Evolutionary conservation across 768 basidiomycete species (phyloP).

Genomic region (Cyclocybe aegerita): DNA sequence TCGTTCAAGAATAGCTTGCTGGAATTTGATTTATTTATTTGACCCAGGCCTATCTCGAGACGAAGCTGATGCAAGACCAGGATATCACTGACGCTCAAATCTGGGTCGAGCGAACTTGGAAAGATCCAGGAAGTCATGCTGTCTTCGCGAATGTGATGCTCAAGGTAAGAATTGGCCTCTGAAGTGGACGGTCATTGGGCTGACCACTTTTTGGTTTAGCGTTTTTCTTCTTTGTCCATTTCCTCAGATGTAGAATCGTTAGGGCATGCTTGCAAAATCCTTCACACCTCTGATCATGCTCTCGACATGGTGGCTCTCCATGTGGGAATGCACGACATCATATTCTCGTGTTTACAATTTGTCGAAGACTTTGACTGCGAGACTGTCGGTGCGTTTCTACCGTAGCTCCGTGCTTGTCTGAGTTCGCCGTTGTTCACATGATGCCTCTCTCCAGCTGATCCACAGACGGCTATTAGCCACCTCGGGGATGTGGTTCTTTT

Average conservation of each 20-base stretch:
- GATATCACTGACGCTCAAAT: conserved; percentile 31
- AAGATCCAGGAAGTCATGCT: conserved; percentile 56
- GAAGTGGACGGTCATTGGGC: background rate
- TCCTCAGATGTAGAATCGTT: conserved; percentile 66
- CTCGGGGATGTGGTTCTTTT: conserved; percentile 81
- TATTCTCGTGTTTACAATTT: conserved; percentile 60
- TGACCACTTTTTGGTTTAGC: conserved; percentile 35
- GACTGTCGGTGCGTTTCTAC: conserved; percentile 60
- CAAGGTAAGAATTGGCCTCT: conserved; percentile 41
- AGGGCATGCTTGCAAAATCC: conserved; percentile 66
- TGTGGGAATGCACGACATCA: conserved; percentile 59
- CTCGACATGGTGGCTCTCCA: conserved; percentile 74
- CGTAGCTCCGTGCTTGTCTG: background rate
- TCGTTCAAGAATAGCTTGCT: background rate
- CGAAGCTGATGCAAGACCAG: conserved; percentile 54
- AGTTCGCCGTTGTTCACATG: background rate
- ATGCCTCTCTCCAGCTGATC: conserved; percentile 56
- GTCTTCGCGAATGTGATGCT: conserved; percentile 54
- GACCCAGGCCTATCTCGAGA: conserved; percentile 54
- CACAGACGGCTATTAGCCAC: conserved; percentile 78
- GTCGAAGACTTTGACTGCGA: conserved; percentile 78
- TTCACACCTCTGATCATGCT: conserved; percentile 56
- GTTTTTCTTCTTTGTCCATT: conserved; percentile 51
- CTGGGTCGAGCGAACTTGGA: conserved; percentile 49
- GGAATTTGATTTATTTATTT: background rate